Evolutionary conservation across 2,329 filamentous ascomycete species (phyloP), one percentile per base, ranked within the genome.

Genomic region (Hypoxylon sp.): DNA sequence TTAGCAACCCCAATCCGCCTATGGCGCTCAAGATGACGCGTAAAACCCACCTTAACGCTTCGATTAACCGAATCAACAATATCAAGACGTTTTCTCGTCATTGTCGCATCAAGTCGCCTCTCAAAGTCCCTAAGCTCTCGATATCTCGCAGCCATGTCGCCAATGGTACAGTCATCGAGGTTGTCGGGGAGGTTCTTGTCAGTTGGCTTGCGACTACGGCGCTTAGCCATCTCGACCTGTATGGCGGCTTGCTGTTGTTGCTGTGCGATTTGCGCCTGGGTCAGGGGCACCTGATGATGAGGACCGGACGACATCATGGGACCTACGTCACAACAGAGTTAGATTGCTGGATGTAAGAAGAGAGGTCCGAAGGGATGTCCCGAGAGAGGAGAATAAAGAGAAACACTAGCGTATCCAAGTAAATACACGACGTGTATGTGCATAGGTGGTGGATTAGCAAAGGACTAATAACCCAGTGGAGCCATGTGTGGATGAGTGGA

Each of bases 131-230:
- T 89, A 77, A 99, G 82, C 63, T 91, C 89, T 76, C 90, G 90
- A 82, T 99, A 99, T 73, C 93, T 87, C 77, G 90, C 85, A 48
- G 91, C 93, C 41, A 91, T 91, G 78, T 97, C 92, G 69, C 92
- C 93, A 70, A 97, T 89, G 67, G 93, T 88, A 70, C 91, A 88
- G 51, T 93, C 90, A 74, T 97, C 94, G 48, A 97, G 86, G 61
- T 93, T 94, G 71, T 98, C 94, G 41, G 96, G 94, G 25, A 99
- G 89, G 75, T 93, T 96, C 85, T 93, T 97, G 81, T 99, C 96
- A 64, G 94, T 98, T 1, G 96, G 96, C 80, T 95, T 97, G 77
- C 90, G 90, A 76, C 93, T 93, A 73, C 93, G 90, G 67, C 94
- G 89, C 79, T 94, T 93, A 49, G 91, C 90, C 69, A 89, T 85